A percentile compares a stretch with the other conserved stretches of the same genome.
These are phyloP conservation scores for Calocybe indica DNA, from an alignment of 768 basidiomycete species.

Conservation along the genomic window DNA sequence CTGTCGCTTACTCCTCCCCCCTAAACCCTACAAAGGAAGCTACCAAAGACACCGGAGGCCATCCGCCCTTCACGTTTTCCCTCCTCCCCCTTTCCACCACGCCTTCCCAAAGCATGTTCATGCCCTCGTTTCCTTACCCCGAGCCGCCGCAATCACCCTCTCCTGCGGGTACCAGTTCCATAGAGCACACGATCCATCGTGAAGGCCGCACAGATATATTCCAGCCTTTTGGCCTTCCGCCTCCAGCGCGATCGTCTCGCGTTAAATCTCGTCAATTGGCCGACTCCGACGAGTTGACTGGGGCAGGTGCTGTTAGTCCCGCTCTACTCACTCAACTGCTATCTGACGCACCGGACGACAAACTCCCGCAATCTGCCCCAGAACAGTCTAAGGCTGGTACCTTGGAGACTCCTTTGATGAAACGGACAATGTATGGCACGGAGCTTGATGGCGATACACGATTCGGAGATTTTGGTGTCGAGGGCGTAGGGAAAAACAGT, in stretches of 20 bases:
- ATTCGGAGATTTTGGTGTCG: conserved; percentile 80
- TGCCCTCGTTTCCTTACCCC: conserved; percentile 44
- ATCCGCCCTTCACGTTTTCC: conserved; percentile 45
- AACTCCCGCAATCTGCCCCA: conserved; percentile 24
- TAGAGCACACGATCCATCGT: conserved; percentile 17
- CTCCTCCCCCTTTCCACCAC: conserved; percentile 49
- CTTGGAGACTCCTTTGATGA: conserved; percentile 36
- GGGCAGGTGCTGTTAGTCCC: too few species aligned
- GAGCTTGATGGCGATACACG: conserved; percentile 78
- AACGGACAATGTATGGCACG: conserved; percentile 80
- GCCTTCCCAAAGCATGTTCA: conserved; percentile 37
- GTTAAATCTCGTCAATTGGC: too few species aligned
- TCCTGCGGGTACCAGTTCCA: conserved; percentile 30
- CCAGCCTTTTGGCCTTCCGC: conserved; percentile 39
- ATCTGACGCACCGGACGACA: conserved; percentile 33
- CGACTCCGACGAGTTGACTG: too few species aligned
- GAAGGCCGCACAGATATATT: conserved; percentile 38
- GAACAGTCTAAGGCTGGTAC: conserved; percentile 13
- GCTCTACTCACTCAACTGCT: too few species aligned
- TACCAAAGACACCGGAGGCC: conserved; percentile 43
- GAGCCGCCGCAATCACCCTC: conserved; percentile 56
- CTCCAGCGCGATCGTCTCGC: conserved; percentile 31
- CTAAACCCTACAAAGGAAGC: conserved; percentile 5
- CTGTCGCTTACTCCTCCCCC: neutral
- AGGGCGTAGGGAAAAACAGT: conserved; percentile 60